Evolutionary conservation across 805 yeast genomes (phyloP).

Genomic region (Wickerhamomyces subpelliculosus): DNA sequence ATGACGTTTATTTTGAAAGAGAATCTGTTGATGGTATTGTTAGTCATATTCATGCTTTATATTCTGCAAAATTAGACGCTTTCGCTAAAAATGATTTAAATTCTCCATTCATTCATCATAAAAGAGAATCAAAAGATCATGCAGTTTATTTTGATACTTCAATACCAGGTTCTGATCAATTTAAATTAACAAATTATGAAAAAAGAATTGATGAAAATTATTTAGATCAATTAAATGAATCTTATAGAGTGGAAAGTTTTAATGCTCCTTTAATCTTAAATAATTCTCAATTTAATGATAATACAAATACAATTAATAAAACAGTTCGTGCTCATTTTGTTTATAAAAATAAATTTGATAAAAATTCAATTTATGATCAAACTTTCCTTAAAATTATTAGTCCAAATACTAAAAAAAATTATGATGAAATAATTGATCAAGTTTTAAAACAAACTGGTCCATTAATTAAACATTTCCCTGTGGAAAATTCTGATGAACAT

Average conservation of each 20-base stretch:
- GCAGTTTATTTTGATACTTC: slow-evolving; percentile 87
- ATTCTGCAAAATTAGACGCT: slow-evolving; percentile 90
- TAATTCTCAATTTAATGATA: slow-evolving; percentile 25
- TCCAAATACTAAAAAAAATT: slow-evolving; percentile 68
- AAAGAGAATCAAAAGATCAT: slow-evolving; percentile 73
- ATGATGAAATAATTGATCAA: slow-evolving; percentile 62
- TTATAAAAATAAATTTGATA: slow-evolving; percentile 58
- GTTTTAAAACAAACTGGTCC: slow-evolving; percentile 83
- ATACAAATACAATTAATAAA: slow-evolving; percentile 24
- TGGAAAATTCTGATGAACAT: slow-evolving; percentile 75
- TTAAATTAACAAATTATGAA: slow-evolving; percentile 51
- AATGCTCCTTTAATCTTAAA: slow-evolving; percentile 49
- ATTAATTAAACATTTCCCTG: slow-evolving; percentile 78
- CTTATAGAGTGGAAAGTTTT: slow-evolving; percentile 74
- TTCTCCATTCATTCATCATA: slow-evolving; percentile 65
- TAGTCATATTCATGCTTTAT: slow-evolving; percentile 78
- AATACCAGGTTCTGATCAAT: slow-evolving; percentile 37
- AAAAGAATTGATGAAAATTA: slow-evolving; percentile 74
- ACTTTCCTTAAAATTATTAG: slow-evolving; percentile 76
- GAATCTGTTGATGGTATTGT: slow-evolving; percentile 78
- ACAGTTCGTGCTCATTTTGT: slow-evolving; percentile 72
- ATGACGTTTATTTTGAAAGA: slow-evolving; percentile 84
- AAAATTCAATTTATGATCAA: slow-evolving; percentile 60
- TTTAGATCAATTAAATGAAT: slow-evolving; percentile 45
- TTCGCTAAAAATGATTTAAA: slow-evolving; percentile 53